phyloP scores from a whole-genome alignment of 108 stramenopile genomes.

The Schizochytrium sp. region DNA sequence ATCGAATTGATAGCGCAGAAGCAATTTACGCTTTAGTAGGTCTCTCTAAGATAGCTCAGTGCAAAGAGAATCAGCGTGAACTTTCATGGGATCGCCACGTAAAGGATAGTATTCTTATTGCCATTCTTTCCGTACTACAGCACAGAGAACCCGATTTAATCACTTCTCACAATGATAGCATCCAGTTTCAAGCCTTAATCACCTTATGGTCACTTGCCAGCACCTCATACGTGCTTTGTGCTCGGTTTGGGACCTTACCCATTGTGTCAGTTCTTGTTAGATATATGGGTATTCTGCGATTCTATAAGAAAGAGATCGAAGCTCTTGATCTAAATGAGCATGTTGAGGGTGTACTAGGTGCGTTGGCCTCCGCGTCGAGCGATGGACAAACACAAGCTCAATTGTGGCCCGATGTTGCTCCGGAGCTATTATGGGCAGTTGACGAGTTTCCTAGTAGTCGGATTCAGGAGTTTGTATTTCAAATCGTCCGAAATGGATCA shows the following conservation, averaged over 20 bases:
- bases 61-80: not conserved
- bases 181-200: conserved; percentile 1
- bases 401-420: not conserved
- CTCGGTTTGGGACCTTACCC: conserved; percentile 3
- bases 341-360: not conserved
- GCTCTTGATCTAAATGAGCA: not conserved
- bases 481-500: conserved; percentile 26
- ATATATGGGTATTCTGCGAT: not conserved
- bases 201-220: conserved; percentile 1
- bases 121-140: not conserved
- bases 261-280: not conserved
- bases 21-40: conserved; percentile 35
- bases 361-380: not conserved
- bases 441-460: not conserved
- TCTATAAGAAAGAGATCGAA: not conserved
- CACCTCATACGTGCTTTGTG: not conserved
- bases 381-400: not conserved
- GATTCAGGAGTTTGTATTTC: not conserved
- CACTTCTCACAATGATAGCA: not conserved
- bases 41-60: not conserved
- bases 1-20: not conserved
- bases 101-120: not conserved
- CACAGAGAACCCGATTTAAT: not conserved
- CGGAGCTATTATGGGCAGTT: not conserved
- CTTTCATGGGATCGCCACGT: conserved; percentile 12